Conservation (phyloP, 495 filamentous ascomycete species). For the Xylaria sp. region DNA sequence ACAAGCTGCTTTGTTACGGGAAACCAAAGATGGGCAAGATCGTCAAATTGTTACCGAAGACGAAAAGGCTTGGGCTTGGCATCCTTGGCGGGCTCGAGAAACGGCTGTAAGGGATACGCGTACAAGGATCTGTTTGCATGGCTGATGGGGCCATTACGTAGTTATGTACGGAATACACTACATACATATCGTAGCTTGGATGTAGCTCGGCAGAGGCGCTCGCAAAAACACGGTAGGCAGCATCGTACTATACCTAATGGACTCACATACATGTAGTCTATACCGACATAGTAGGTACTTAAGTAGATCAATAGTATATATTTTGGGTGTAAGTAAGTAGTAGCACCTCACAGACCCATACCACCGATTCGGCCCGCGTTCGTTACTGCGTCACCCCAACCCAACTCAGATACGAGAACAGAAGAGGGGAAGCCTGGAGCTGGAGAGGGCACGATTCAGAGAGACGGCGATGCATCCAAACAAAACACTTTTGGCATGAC, state of each 20-base stretch:
- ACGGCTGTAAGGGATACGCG: not conserved
- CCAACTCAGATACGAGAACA: constrained; percentile 20
- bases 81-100: not conserved
- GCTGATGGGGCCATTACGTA: constrained; percentile 17
- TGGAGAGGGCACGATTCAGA: not conserved
- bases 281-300: no score
- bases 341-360: not conserved
- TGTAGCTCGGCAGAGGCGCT: not conserved
- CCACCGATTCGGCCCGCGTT: constrained; percentile 25
- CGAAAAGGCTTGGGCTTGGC: not conserved
- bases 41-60: not conserved
- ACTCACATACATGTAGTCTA: no score
- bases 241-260: not conserved
- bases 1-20: not conserved
- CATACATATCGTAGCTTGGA: no score
- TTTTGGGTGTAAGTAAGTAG: no score
- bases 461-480: not conserved
- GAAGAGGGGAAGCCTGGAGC: constrained; percentile 17
- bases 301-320: no score
- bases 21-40: not conserved
- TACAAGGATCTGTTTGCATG: constrained; percentile 16
- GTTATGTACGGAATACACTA: no score
- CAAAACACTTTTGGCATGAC: not conserved
- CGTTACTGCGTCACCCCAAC: not conserved
- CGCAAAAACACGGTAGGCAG: not conserved